A percentile compares a stretch with the other conserved stretches of the same genome.
Evolutionary conservation across 352 stramenopile species (phyloP).

Genomic region (Pseudoperonospora humuli): DNA sequence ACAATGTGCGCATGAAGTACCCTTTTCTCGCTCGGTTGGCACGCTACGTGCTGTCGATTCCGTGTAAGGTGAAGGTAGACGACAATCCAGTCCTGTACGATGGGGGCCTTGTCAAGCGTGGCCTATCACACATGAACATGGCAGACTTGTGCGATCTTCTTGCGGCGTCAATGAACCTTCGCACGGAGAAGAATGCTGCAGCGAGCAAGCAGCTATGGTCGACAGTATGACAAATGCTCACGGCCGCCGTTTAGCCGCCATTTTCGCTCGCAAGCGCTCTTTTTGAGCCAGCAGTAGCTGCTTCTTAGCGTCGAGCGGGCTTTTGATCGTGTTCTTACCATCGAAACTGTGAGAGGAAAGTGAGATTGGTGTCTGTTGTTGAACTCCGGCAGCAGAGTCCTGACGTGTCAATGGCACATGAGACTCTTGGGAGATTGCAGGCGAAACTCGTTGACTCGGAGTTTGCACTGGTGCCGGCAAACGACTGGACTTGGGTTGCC

Average conservation of each 20-base stretch:
- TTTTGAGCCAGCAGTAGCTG: constrained; percentile 51
- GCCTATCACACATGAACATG: constrained; percentile 30
- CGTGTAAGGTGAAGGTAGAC: constrained; percentile 33
- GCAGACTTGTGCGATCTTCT: constrained; percentile 39
- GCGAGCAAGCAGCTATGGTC: constrained; percentile 48
- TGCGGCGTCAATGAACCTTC: constrained; percentile 46
- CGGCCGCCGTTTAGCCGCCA: constrained; percentile 31
- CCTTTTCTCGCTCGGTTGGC: constrained; percentile 59
- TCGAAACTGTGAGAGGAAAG: background rate
- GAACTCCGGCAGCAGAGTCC: background rate
- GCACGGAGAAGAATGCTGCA: constrained; percentile 34
- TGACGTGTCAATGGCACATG: background rate
- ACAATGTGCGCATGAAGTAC: constrained; percentile 71
- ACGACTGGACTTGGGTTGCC: background rate
- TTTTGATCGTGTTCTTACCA: background rate
- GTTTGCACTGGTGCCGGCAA: background rate
- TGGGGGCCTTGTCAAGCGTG: constrained; percentile 34
- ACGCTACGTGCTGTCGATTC: constrained; percentile 63
- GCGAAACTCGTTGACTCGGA: background rate
- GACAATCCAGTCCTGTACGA: constrained; percentile 45
- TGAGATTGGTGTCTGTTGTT: background rate
- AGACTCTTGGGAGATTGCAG: background rate
- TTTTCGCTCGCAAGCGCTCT: constrained; percentile 54
- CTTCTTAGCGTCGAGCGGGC: constrained; percentile 40
- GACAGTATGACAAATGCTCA: constrained; percentile 27